phyloP scores from a whole-genome alignment of 2,329 filamentous ascomycete species.

The Aureobasidium namibiae region DNA sequence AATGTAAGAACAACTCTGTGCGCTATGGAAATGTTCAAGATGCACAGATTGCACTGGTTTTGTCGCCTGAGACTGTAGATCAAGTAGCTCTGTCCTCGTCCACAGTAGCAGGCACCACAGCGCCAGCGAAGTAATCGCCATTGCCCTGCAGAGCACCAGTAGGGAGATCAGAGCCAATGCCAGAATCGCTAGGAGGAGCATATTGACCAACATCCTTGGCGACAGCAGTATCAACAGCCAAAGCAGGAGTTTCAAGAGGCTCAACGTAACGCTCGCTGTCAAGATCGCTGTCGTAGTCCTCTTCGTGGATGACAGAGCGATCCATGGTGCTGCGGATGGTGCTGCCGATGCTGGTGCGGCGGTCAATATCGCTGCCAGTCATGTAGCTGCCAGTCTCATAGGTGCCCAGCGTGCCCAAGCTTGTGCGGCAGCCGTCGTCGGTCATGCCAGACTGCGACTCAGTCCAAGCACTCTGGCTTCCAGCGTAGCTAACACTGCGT shows the following conservation, averaged over 20 bases:
- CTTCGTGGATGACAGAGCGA: slow-evolving; percentile 16
- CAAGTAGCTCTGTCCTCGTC: background rate
- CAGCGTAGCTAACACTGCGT: slow-evolving; percentile 20
- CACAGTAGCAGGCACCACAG: background rate
- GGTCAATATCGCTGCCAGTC: slow-evolving; percentile 38
- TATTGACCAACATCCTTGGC: slow-evolving; percentile 18
- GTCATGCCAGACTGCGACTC: slow-evolving; percentile 18
- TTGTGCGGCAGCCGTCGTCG: slow-evolving; percentile 28
- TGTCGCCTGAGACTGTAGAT: background rate
- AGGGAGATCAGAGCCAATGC: slow-evolving; percentile 31
- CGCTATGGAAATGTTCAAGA: background rate
- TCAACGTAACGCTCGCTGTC: slow-evolving; percentile 12
- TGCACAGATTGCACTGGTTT: background rate
- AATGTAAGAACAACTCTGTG: background rate
- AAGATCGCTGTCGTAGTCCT: slow-evolving; percentile 17
- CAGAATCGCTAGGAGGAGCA: slow-evolving; percentile 31
- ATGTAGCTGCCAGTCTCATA: slow-evolving; percentile 43
- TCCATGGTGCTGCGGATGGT: slow-evolving; percentile 29
- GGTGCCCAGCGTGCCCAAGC: slow-evolving; percentile 36
- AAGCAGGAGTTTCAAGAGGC: slow-evolving; percentile 11
- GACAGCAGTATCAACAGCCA: slow-evolving; percentile 12
- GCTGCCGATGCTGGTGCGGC: slow-evolving; percentile 37
- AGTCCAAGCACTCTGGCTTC: slow-evolving; percentile 18
- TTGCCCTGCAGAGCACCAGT: slow-evolving; percentile 20
- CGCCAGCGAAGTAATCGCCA: slow-evolving; percentile 10